A percentile compares a stretch with the other conserved stretches of the same genome.
Evolutionary conservation across 768 basidiomycete species (phyloP).

Genomic region (Termitomyces sp.): DNA sequence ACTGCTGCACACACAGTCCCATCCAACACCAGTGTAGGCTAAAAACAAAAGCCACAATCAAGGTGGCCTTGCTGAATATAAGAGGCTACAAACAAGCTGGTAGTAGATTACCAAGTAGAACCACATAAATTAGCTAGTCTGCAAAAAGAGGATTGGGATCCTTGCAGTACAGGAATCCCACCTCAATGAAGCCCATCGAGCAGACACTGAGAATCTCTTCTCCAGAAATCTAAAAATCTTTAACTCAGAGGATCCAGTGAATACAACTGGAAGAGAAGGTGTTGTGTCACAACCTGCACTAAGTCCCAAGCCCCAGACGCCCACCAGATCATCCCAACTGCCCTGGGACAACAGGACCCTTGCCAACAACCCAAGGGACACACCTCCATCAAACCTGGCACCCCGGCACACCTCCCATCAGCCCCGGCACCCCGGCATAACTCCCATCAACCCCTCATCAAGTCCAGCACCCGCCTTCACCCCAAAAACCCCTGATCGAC

Average conservation of each 20-base stretch:
- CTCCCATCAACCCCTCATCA: no score
- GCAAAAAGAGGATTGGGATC: neutral
- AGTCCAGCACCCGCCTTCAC: no score
- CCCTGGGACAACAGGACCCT: no score
- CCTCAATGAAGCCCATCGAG: neutral
- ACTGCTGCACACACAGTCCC: no score
- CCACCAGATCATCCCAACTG: no score
- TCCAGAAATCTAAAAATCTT: neutral
- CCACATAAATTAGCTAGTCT: conserved; percentile 1
- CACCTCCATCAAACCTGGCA: no score
- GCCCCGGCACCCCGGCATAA: no score
- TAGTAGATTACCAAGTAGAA: neutral
- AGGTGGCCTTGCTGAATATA: conserved; percentile 2
- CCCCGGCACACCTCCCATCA: no score
- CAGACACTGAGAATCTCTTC: neutral
- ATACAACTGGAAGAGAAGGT: neutral
- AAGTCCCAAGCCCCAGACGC: no score
- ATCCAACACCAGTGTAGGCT: neutral
- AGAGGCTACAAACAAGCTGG: neutral
- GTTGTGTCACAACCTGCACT: no score
- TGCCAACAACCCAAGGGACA: no score
- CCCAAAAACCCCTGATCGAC: no score
- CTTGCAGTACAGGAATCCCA: neutral
- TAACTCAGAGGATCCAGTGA: neutral
- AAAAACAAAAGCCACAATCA: conserved; percentile 2